Evolutionary conservation across 2,329 filamentous ascomycete genomes (phyloP).

Genomic region (Trichoderma koningiopsis): DNA sequence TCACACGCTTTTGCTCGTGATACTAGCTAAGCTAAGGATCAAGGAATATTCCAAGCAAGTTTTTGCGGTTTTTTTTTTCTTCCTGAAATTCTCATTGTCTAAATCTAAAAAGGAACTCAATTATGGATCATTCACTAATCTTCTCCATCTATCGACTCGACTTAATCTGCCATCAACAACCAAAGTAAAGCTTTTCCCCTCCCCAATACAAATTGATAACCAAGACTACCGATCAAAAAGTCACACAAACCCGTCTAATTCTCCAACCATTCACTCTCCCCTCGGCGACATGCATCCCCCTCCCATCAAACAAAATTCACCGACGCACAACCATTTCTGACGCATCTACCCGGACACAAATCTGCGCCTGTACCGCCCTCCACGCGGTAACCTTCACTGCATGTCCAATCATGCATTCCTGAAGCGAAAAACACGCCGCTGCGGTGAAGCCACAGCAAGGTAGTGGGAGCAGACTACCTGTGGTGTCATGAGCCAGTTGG

Average conservation of each 20-base stretch:
- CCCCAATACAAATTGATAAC: neutral
- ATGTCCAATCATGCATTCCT: neutral
- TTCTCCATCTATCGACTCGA: too few species aligned
- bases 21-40: too few species aligned
- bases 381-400: neutral
- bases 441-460: neutral
- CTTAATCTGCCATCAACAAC: too few species aligned
- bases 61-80: too few species aligned
- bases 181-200: neutral
- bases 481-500: neutral
- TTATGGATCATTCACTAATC: too few species aligned
- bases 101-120: too few species aligned
- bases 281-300: neutral
- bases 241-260: slow-evolving; percentile 13
- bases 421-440: slow-evolving; percentile 3
- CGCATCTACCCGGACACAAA: slow-evolving; percentile 18
- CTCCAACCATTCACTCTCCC: neutral
- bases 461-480: neutral
- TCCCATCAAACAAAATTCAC: slow-evolving; percentile 10
- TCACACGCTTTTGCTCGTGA: too few species aligned
- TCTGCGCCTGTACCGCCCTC: slow-evolving; percentile 1
- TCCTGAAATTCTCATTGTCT: too few species aligned
- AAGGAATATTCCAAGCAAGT: too few species aligned
- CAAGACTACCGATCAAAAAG: neutral
- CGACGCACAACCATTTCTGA: slow-evolving; percentile 10